Evolutionary conservation across 768 basidiomycete genomes (phyloP), one percentile per base, ranked within the genome.

Genomic region (Phaeotremella fagi): DNA sequence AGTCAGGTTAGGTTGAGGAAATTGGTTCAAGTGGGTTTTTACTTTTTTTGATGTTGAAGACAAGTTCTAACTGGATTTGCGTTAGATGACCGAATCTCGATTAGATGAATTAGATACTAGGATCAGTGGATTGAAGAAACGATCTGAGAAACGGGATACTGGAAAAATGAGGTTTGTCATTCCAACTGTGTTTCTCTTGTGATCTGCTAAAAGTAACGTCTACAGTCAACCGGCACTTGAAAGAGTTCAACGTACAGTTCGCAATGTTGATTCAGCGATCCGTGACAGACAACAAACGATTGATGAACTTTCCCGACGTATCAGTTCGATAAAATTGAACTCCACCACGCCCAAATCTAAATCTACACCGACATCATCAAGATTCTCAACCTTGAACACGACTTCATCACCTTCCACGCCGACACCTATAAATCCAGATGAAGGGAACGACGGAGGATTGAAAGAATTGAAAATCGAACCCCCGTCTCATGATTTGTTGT

Each of bases 221-320:
- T 37, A 22, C 65, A 92, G 90, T 59, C 80, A 88, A 4, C 90
- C 90, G 0, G 83, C 88, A 5, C 75, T 95, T 46, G 91, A 92
- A 63, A 85, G 86, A 1, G 82, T 94, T 69, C 84, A 86, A 61
- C 82, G 88, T 27, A 86, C 88, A 0, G 86, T 87, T 63, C 82
- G 85, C 36, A 91, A 92, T 70, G 88, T 95, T 62, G 86, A 89
- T 4, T 52, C 51, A 2, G 73, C 70, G 15, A 68, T 75, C 3
- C 52, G 58, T 6, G 66, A 70, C 43, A 63, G 64, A 53, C 57
- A 58, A 2, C 37, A 61, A 42, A 70, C 73, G n/a, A 59, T 78
- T 25, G 75, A 75, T 52, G 72, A 72, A 18, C 64, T 77, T 15
- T 50, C 70, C 0, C 48, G 57, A 5, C 59, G 75, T 1, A 57